Base-by-base conservation (phyloP, 2,329 filamentous ascomycete species). In the Monilinia polystroma region DNA sequence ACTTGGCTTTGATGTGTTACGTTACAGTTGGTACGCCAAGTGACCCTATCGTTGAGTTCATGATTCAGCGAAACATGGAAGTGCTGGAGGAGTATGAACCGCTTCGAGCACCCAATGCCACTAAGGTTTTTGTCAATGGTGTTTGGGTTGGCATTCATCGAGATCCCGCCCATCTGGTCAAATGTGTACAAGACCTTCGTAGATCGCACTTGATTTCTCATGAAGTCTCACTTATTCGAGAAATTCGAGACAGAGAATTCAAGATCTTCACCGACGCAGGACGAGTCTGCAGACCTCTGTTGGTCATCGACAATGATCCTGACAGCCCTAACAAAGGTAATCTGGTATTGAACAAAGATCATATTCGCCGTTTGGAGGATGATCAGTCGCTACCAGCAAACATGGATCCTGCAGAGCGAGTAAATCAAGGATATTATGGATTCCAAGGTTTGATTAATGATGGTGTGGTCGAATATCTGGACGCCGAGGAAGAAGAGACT, bases 191-290 rank as follows among this genome's bases (percentile, higher is more conserved):
- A 74, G 85, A 89, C 64, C 85, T 96, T 64, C 88, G 93, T 72
- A 86, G 94, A 66, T 90, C 90, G 71, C 90, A 91, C 69, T 88
- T 92, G 75, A 89, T 99, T 69, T 93, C 92, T 18, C 91, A 92
- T 72, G 94, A 98, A 80, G 93, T 97, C 72, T 97, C 93, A 70
- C 85, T 99, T 74, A 91, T 99, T 74, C 88, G 95, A 76, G 95
- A 99, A 76, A 97, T 99, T 74, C 89, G 96, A 78, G 95, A 99
- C 74, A 88, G 94, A 73, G 95, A 99, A 78, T 97, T 99, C 85
- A 96, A 96, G 80, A 94, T 99, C 73, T 97, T 98, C 78, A 98
- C 94, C 3, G 95, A 99, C 78, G 94, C 94, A 53, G 95, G 95
- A 38, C 89, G 95, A 78, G 93, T 99, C 65, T 96, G 95, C 83